phyloP scores from a whole-genome alignment of 441 rosid genomes.

The Kokia cookei region DNA sequence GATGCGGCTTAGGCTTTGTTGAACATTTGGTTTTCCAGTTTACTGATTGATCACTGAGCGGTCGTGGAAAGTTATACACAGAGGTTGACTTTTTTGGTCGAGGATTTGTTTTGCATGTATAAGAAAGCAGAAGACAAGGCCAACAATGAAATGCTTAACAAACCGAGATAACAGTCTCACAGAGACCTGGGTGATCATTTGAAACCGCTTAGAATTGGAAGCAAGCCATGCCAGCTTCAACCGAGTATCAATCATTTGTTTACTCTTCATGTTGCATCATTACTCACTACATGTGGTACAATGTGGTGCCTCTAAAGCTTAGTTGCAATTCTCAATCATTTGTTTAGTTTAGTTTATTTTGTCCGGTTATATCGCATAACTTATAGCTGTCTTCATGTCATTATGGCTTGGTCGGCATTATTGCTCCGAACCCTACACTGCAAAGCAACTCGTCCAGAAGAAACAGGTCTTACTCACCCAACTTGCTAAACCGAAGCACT shows the following conservation, averaged over 20 bases:
- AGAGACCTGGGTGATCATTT: not conserved
- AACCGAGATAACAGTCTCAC: not conserved
- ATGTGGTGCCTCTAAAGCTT: not conserved
- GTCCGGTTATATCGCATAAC: not conserved
- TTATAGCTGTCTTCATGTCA: not conserved
- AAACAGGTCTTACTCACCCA: not conserved
- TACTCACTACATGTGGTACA: not conserved
- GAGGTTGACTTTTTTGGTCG: not conserved
- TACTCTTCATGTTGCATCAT: not conserved
- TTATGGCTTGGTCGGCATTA: not conserved
- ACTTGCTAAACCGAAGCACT: not conserved
- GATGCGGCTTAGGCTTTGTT: slow-evolving; percentile 13
- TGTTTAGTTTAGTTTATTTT: not conserved
- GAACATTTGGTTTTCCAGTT: not conserved
- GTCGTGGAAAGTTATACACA: not conserved
- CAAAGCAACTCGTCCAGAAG: not conserved
- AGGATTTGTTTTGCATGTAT: not conserved
- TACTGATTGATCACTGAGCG: not conserved
- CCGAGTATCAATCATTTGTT: not conserved
- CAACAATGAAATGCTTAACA: not conserved
- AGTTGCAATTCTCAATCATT: not conserved
- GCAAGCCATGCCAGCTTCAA: not conserved
- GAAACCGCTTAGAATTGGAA: not conserved
- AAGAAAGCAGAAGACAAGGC: not conserved
- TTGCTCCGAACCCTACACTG: not conserved